Conservation (phyloP, 352 stramenopile species). For the Plasmopara halstedii region DNA sequence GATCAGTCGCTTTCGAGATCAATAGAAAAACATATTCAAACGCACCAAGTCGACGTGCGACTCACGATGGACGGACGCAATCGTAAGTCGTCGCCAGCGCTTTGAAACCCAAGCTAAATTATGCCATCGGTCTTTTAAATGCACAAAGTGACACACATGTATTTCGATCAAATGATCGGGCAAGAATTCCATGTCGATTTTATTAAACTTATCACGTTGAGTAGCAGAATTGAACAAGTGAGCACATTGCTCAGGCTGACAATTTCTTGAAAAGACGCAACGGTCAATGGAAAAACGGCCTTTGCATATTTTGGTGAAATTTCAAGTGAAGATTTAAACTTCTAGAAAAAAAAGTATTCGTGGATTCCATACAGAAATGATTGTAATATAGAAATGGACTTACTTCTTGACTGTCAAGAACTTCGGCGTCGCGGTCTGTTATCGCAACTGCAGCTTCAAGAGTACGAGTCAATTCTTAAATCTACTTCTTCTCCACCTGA, state of each 20-base stretch:
- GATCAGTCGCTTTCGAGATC: background rate
- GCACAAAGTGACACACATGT: constrained; percentile 47
- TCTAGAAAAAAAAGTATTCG: no score
- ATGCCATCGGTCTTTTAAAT: constrained; percentile 50
- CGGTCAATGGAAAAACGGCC: background rate
- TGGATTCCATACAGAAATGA: background rate
- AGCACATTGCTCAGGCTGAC: background rate
- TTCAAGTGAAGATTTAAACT: no score
- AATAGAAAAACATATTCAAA: background rate
- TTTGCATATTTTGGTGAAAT: no score
- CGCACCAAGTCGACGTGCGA: constrained; percentile 48
- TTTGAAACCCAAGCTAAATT: constrained; percentile 42
- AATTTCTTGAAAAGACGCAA: constrained; percentile 8
- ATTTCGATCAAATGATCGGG: constrained; percentile 35
- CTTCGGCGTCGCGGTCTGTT: constrained; percentile 31
- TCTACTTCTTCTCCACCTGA: background rate
- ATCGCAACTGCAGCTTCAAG: constrained; percentile 19
- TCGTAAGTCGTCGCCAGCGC: constrained; percentile 44
- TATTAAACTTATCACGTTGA: background rate
- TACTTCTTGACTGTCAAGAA: constrained; percentile 31
- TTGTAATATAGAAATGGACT: background rate
- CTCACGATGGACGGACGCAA: constrained; percentile 48
- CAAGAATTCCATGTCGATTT: constrained; percentile 22
- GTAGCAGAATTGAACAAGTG: constrained; percentile 1
- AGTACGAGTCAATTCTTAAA: constrained; percentile 18